phyloP scores from a whole-genome alignment of 2,329 filamentous ascomycete genomes.

The Orbilia quercus region DNA sequence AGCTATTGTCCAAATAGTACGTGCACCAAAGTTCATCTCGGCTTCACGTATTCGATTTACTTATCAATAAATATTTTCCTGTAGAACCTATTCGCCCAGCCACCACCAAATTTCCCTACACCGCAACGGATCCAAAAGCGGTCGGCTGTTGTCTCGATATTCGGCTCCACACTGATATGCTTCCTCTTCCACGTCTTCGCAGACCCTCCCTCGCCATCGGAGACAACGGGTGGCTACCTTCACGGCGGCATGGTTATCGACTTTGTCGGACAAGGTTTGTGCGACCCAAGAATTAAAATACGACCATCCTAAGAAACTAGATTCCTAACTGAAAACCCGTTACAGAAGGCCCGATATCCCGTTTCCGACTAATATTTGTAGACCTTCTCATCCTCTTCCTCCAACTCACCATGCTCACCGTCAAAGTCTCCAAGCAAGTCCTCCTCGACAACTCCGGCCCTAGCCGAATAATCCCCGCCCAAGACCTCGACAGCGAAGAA shows the following conservation, averaged over 20 bases:
- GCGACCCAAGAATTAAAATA: background rate
- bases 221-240: conserved; percentile 73
- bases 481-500: conserved; percentile 71
- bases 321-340: conserved; percentile 12
- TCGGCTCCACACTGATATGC: conserved; percentile 72
- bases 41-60: background rate
- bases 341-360: conserved; percentile 69
- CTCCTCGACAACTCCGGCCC: conserved; percentile 59
- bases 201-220: conserved; percentile 70
- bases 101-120: conserved; percentile 70
- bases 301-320: background rate
- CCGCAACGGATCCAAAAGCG: conserved; percentile 70
- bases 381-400: conserved; percentile 70
- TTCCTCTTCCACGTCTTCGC: conserved; percentile 71
- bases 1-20: conserved; percentile 67
- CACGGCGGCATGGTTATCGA: conserved; percentile 76
- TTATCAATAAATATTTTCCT: conserved; percentile 8
- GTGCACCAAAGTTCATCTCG: background rate
- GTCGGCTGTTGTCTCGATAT: conserved; percentile 70
- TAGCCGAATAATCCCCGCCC: conserved; percentile 60
- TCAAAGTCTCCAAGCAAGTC: conserved; percentile 68
- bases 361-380: conserved; percentile 68
- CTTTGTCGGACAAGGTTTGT: conserved; percentile 72
- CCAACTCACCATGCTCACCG: conserved; percentile 74
- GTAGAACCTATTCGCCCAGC: conserved; percentile 54